Conservation (phyloP, 2,329 filamentous ascomycete species). For the Ambrosiella beaveri region DNA sequence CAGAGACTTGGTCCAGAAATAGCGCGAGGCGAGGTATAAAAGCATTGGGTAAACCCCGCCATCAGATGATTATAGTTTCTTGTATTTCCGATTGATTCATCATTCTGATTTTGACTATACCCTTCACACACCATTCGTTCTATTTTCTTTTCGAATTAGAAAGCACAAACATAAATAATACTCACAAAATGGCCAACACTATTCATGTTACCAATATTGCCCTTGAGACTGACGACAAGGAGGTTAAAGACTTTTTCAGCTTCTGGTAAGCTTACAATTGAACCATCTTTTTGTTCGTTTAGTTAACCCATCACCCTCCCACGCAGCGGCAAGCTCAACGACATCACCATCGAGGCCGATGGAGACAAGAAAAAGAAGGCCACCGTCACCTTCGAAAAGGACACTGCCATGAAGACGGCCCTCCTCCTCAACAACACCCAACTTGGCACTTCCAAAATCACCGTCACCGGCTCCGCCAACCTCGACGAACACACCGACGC, state of each 20-base stretch:
- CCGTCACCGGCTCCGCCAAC: constrained; percentile 47
- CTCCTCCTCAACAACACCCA: constrained; percentile 94
- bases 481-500: constrained; percentile 43
- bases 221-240: constrained; percentile 63
- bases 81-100: background rate
- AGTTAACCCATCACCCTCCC: background rate
- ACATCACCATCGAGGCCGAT: constrained; percentile 55
- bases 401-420: constrained; percentile 90
- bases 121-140: background rate
- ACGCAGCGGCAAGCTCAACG: constrained; percentile 72
- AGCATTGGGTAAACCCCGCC: background rate
- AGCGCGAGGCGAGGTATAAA: constrained; percentile 1
- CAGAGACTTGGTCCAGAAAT: background rate
- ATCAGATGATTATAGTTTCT: background rate
- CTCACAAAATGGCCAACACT: constrained; percentile 40
- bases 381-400: constrained; percentile 91
- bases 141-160: background rate
- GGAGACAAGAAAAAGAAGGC: constrained; percentile 56
- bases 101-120: background rate
- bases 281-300: background rate
- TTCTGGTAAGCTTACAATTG: constrained; percentile 48
- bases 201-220: constrained; percentile 87
- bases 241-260: constrained; percentile 93
- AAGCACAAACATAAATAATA: constrained; percentile 4
- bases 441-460: constrained; percentile 72